phyloP scores from a whole-genome alignment of 345 rosid genomes.

The Populus deltoides region DNA sequence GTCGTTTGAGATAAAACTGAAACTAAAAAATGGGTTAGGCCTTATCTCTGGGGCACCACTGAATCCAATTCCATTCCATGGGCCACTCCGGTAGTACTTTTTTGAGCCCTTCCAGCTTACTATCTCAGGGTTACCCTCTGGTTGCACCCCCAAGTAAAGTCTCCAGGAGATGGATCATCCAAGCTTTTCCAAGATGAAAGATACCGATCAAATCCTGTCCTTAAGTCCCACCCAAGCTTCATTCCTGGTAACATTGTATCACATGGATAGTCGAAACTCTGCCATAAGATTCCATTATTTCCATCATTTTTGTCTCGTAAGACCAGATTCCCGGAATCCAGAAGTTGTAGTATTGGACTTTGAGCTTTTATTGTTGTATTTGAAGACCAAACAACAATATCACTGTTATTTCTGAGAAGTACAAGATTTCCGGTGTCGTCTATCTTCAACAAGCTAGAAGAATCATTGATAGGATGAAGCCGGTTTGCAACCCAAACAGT shows the following conservation, averaged over 20 bases:
- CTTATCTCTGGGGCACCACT: constrained; percentile 4
- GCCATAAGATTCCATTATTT: neutral
- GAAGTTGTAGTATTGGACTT: constrained; percentile 10
- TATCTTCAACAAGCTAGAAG: constrained; percentile 8
- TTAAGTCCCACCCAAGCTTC: neutral
- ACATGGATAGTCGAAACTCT: neutral
- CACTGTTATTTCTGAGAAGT: neutral
- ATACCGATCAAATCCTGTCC: neutral
- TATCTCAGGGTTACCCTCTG: neutral
- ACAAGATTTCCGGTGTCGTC: constrained; percentile 18
- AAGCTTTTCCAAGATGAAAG: constrained; percentile 6
- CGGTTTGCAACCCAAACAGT: constrained; percentile 1
- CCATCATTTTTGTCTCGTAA: constrained; percentile 1
- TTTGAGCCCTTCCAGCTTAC: constrained; percentile 4
- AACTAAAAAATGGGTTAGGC: neutral
- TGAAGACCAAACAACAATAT: constrained; percentile 19
- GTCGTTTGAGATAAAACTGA: neutral
- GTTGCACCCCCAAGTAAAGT: neutral
- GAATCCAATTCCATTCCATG: constrained; percentile 19
- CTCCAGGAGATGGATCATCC: constrained; percentile 15
- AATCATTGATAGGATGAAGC: neutral
- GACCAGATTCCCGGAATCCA: constrained; percentile 23
- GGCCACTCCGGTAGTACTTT: neutral
- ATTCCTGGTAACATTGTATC: neutral
- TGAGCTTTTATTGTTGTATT: constrained; percentile 4